Evolutionary conservation across 1,139 yeast genomes (phyloP).

Genomic region (Meyerozyma carpophila): DNA sequence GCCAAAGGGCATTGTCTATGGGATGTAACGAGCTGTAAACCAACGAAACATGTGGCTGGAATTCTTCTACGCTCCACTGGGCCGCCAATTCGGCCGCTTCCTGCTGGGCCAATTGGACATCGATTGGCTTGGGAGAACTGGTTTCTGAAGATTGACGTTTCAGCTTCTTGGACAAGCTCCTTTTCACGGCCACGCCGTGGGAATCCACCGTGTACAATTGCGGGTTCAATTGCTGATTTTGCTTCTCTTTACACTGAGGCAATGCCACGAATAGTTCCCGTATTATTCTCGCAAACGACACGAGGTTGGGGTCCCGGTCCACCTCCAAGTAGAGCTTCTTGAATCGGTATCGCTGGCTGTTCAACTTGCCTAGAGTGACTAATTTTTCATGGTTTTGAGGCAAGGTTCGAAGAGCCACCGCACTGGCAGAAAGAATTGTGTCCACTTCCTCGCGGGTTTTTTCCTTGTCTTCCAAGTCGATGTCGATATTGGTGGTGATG

Average conservation of each 20-base stretch:
- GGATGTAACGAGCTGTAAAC: conserved; percentile 66
- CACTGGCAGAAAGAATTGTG: conserved; percentile 57
- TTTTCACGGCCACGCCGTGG: conserved; percentile 27
- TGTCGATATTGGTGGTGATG: conserved; percentile 54
- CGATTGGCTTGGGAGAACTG: conserved; percentile 16
- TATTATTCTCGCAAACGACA: conserved; percentile 64
- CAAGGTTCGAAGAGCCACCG: conserved; percentile 54
- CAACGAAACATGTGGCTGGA: conserved; percentile 69
- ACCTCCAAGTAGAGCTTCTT: conserved; percentile 58
- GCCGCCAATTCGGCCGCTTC: conserved; percentile 36
- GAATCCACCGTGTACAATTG: conserved; percentile 33
- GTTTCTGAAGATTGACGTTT: conserved; percentile 4
- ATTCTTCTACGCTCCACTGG: conserved; percentile 54
- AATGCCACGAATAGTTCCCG: conserved; percentile 60
- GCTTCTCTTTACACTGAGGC: conserved; percentile 33
- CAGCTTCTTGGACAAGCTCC: conserved; percentile 21
- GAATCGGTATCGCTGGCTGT: conserved; percentile 29
- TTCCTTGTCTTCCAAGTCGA: conserved; percentile 30
- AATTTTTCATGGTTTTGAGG: conserved; percentile 34
- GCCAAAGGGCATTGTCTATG: conserved; percentile 62
- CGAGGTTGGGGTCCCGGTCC: conserved; percentile 48
- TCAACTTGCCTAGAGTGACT: conserved; percentile 34
- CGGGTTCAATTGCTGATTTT: conserved; percentile 33
- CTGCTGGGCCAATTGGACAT: conserved; percentile 19
- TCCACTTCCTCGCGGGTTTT: conserved; percentile 52